phyloP scores from a whole-genome alignment of 371 early-diverging fungal genomes.

The Syncephalis fuscata region DNA sequence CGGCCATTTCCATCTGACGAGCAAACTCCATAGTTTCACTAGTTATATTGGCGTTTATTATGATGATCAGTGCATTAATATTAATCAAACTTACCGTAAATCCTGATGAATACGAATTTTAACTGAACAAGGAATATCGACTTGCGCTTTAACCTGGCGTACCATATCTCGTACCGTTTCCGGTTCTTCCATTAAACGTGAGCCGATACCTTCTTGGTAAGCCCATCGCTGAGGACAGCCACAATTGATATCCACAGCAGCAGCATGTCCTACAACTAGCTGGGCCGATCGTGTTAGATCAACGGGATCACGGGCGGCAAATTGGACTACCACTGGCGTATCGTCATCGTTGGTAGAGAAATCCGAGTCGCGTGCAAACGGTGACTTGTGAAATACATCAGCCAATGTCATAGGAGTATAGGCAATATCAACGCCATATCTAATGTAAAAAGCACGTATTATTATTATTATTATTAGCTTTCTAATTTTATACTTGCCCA shows the following conservation, averaged over 20 bases:
- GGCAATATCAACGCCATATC: conserved; percentile 82
- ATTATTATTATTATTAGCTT: background rate
- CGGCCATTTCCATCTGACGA: conserved; percentile 51
- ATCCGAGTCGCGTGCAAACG: conserved; percentile 63
- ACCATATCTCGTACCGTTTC: conserved; percentile 74
- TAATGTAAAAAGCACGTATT: conserved; percentile 4
- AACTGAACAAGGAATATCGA: conserved; percentile 53
- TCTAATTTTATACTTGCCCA: conserved; percentile 24
- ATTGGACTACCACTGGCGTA: conserved; percentile 81
- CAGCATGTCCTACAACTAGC: conserved; percentile 61
- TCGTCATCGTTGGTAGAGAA: conserved; percentile 62
- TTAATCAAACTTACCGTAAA: conserved; percentile 20
- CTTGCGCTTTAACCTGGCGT: conserved; percentile 37
- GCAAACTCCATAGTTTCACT: conserved; percentile 65
- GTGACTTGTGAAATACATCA: conserved; percentile 74
- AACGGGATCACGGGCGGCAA: conserved; percentile 67
- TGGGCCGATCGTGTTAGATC: conserved; percentile 79
- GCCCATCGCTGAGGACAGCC: conserved; percentile 87
- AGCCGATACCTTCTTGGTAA: conserved; percentile 59
- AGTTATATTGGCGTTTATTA: background rate
- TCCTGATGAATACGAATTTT: conserved; percentile 67
- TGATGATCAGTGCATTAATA: background rate
- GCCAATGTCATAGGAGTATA: conserved; percentile 98
- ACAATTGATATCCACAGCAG: conserved; percentile 72
- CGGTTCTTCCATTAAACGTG: conserved; percentile 58